Conservation (phyloP, 345 rosid species). For the Brassica carinata region DNA sequence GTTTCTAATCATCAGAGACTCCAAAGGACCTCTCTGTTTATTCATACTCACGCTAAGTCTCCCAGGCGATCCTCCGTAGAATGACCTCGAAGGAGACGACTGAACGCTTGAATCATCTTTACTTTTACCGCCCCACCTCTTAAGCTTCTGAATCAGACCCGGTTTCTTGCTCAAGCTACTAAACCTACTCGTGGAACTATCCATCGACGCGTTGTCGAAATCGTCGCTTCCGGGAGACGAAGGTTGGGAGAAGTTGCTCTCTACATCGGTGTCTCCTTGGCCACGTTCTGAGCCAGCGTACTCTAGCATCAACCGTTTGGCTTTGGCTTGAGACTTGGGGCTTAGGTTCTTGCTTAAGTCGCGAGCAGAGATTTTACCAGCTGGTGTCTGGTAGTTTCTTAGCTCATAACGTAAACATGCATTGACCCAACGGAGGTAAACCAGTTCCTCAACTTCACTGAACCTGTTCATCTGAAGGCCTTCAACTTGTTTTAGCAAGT, state of each 20-base stretch:
- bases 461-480: slow-evolving; percentile 97
- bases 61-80: slow-evolving; percentile 74
- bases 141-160: slow-evolving; percentile 74
- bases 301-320: slow-evolving; percentile 83
- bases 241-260: slow-evolving; percentile 85
- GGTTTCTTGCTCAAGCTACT: slow-evolving; percentile 78
- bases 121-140: slow-evolving; percentile 88
- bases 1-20: slow-evolving; percentile 84
- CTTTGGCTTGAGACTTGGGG: slow-evolving; percentile 85
- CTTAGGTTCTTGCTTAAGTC: slow-evolving; percentile 86
- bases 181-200: slow-evolving; percentile 77
- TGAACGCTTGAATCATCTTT: slow-evolving; percentile 80
- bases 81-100: slow-evolving; percentile 75
- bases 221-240: slow-evolving; percentile 96
- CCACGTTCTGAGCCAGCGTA: slow-evolving; percentile 96
- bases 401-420: slow-evolving; percentile 96
- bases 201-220: slow-evolving; percentile 81
- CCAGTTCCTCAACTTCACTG: slow-evolving; percentile 98
- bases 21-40: slow-evolving; percentile 80
- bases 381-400: slow-evolving; percentile 83
- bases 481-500: slow-evolving; percentile 93
- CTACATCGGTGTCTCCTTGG: slow-evolving; percentile 88
- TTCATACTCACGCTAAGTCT: slow-evolving; percentile 63
- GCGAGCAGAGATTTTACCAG: slow-evolving; percentile 86
- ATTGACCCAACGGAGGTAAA: slow-evolving; percentile 98